These are phyloP conservation scores for Agapanthus africanus DNA, from an alignment of 106 monocot species.

Conservation along the genomic window DNA sequence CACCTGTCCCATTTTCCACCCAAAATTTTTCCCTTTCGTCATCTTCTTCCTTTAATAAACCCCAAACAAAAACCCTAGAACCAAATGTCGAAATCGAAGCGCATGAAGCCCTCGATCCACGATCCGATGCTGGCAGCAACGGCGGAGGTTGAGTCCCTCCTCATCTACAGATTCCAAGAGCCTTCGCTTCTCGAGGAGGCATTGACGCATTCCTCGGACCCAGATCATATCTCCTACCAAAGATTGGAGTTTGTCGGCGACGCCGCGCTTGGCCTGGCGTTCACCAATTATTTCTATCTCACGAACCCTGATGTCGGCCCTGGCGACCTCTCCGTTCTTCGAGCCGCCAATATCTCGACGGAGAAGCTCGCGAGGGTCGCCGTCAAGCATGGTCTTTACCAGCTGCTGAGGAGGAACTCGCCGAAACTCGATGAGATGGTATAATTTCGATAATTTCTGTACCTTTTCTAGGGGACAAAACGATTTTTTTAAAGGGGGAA, in stretches of 20 bases:
- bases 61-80: no score
- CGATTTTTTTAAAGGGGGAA: no score
- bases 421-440: slow-evolving; percentile 3
- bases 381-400: neutral
- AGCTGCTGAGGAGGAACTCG: neutral
- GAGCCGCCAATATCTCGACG: slow-evolving; percentile 6
- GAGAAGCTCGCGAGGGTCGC: slow-evolving; percentile 7
- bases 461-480: no score
- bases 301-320: slow-evolving; percentile 1
- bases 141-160: neutral
- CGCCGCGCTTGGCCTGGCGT: neutral
- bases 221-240: neutral
- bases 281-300: slow-evolving; percentile 3
- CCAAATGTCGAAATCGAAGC: neutral
- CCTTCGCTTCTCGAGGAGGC: slow-evolving; percentile 4
- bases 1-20: no score
- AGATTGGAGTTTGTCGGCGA: slow-evolving; percentile 6
- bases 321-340: neutral
- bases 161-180: neutral
- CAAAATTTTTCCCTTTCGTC: no score
- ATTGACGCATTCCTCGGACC: neutral
- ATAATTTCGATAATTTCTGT: no score
- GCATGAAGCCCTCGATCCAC: neutral
- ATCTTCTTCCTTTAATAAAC: no score
- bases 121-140: neutral